These are phyloP conservation scores for Xerocomus minutiporus DNA, from an alignment of 1,284 basidiomycete genomes.

Conservation along the genomic window DNA sequence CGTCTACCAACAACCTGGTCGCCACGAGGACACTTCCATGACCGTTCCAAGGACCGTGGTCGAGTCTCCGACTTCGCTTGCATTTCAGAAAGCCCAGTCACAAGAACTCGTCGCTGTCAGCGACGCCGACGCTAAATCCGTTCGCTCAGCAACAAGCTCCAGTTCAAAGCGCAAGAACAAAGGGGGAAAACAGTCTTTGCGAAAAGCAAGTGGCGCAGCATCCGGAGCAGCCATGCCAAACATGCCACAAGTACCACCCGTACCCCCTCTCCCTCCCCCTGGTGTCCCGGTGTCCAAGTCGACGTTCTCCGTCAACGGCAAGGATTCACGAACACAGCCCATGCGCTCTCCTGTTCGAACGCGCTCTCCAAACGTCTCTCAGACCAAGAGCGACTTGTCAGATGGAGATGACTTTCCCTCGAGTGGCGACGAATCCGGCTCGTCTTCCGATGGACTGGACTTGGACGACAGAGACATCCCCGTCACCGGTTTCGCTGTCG, in stretches of 20 bases:
- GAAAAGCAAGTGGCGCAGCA: constrained; percentile 54
- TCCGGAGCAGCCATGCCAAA: constrained; percentile 65
- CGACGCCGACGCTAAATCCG: constrained; percentile 41
- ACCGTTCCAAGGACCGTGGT: constrained; percentile 28
- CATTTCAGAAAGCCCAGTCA: constrained; percentile 20
- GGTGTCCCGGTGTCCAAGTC: constrained; percentile 16
- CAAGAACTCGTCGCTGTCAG: constrained; percentile 28
- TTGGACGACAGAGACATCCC: constrained; percentile 70
- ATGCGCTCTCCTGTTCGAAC: constrained; percentile 8
- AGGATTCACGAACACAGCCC: not conserved
- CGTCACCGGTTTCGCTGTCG: constrained; percentile 93
- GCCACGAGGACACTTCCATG: constrained; percentile 18
- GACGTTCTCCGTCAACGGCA: constrained; percentile 13
- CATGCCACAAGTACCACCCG: constrained; percentile 32
- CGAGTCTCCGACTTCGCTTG: constrained; percentile 47
- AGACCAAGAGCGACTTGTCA: constrained; percentile 24
- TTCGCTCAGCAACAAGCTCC: constrained; percentile 36
- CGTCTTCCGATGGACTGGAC: constrained; percentile 42
- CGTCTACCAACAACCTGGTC: constrained; percentile 14
- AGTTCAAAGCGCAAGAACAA: constrained; percentile 32
- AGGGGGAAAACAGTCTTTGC: constrained; percentile 40
- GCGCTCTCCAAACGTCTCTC: constrained; percentile 20
- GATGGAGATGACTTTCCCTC: constrained; percentile 28
- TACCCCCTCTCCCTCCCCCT: constrained; percentile 14
- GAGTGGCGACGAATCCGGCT: constrained; percentile 34